Conservation (phyloP, 352 stramenopile species). For the Phytopythium sindhum region DNA sequence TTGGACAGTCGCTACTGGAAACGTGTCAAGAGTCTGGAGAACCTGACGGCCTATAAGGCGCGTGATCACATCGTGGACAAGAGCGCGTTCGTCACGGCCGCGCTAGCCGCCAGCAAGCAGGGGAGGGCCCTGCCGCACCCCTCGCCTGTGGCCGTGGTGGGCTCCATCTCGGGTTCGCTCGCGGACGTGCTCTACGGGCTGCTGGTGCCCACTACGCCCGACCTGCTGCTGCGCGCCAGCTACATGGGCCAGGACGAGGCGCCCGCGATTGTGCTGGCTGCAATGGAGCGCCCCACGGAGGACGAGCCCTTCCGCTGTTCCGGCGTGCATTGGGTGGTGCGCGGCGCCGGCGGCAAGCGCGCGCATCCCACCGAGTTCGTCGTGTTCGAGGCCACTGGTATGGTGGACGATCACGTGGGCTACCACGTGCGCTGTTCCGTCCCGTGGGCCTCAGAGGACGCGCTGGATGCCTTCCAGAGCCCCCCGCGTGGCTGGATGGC, state of each 20-base stretch:
- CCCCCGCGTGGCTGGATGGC: conserved; percentile 22
- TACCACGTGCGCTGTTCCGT: conserved; percentile 9
- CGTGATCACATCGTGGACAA: conserved; percentile 1
- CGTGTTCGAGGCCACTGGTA: conserved; percentile 24
- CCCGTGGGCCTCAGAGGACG: conserved; percentile 12
- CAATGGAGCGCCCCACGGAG: conserved; percentile 16
- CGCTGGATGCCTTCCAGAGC: conserved; percentile 5
- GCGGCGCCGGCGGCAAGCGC: conserved; percentile 8
- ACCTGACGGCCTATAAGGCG: conserved; percentile 13
- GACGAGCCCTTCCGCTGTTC: conserved; percentile 28
- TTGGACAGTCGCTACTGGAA: conserved; percentile 12
- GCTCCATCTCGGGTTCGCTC: conserved; percentile 24
- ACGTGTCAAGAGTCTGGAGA: conserved; percentile 13
- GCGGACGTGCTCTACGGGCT: conserved; percentile 38
- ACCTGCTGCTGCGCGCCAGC: conserved; percentile 24
- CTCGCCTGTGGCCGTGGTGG: conserved; percentile 20
- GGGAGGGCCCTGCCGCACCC: conserved; percentile 9
- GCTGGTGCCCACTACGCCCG: conserved; percentile 18
- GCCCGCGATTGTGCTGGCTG: conserved; percentile 21
- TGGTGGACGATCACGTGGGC: conserved; percentile 2
- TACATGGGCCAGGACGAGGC: conserved; percentile 30
- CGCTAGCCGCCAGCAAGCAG: conserved; percentile 5
- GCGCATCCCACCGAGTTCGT: conserved; percentile 31
- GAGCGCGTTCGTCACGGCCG: conserved; percentile 1
- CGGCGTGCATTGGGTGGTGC: conserved; percentile 27